phyloP scores from a whole-genome alignment of 148 eudicot genomes.

The Silene latifolia region DNA sequence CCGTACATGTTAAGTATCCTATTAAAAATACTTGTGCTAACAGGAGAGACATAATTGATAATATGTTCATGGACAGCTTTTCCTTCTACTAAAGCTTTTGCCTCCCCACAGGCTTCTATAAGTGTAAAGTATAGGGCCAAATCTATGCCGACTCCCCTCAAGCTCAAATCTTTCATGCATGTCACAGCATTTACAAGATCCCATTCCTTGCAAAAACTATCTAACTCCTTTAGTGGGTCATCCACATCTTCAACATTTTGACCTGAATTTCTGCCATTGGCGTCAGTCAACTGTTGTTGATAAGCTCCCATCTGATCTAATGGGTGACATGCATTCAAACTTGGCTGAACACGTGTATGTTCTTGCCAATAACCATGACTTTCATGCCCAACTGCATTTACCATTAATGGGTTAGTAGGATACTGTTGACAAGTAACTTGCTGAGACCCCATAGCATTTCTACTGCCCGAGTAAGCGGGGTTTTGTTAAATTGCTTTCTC shows the following conservation, averaged over 20 bases:
- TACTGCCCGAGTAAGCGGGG: no score
- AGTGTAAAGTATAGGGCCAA: conserved; percentile 44
- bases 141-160: conserved; percentile 41
- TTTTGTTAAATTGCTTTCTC: neutral
- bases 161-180: conserved; percentile 40
- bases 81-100: conserved; percentile 63
- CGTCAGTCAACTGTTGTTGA: conserved; percentile 19
- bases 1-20: conserved; percentile 75
- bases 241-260: conserved; percentile 14
- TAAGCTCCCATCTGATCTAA: conserved; percentile 9
- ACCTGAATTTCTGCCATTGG: conserved; percentile 22
- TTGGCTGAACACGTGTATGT: conserved; percentile 19
- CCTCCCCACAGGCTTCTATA: conserved; percentile 61
- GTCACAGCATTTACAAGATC: conserved; percentile 57
- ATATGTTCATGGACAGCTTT: conserved; percentile 61
- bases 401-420: no score
- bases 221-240: conserved; percentile 55
- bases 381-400: neutral
- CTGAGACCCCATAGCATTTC: conserved; percentile 3
- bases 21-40: conserved; percentile 47
- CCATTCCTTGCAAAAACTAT: conserved; percentile 40
- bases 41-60: conserved; percentile 31
- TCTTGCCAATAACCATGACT: conserved; percentile 10
- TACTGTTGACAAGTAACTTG: neutral
- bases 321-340: conserved; percentile 15